Conservation (phyloP, 345 rosid genomes). For the Diplotaxis tenuifolia region DNA sequence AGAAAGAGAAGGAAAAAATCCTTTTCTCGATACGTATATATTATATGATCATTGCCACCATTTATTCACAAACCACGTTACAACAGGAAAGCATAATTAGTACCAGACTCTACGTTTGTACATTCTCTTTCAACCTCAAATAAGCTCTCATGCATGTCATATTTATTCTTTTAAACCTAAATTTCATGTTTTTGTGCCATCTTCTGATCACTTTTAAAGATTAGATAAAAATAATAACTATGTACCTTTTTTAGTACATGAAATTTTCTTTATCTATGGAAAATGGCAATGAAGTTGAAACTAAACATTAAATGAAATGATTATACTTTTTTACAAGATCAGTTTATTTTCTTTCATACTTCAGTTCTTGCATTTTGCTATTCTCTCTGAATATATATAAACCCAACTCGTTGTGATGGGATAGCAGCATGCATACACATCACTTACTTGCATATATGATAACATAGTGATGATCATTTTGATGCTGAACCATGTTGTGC, state of each 20-base stretch:
- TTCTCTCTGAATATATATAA: neutral
- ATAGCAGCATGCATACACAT: neutral
- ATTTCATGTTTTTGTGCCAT: constrained; percentile 20
- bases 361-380: neutral
- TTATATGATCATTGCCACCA: constrained; percentile 85
- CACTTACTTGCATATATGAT: neutral
- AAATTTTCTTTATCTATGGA: neutral
- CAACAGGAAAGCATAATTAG: constrained; percentile 81
- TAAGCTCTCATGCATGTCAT: constrained; percentile 23
- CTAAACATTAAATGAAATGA: constrained; percentile 54
- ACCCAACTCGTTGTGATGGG: neutral
- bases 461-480: constrained; percentile 12
- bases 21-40: constrained; percentile 67
- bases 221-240: neutral
- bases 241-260: constrained; percentile 9
- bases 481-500: constrained; percentile 41
- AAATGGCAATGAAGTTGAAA: constrained; percentile 18
- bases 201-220: neutral
- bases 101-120: constrained; percentile 56
- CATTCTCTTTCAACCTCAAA: constrained; percentile 41
- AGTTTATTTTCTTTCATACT: neutral
- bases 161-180: constrained; percentile 25
- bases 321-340: constrained; percentile 42
- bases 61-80: constrained; percentile 56
- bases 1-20: constrained; percentile 31